phyloP scores from a whole-genome alignment of 495 filamentous ascomycete genomes.

The Neurospora sp. region DNA sequence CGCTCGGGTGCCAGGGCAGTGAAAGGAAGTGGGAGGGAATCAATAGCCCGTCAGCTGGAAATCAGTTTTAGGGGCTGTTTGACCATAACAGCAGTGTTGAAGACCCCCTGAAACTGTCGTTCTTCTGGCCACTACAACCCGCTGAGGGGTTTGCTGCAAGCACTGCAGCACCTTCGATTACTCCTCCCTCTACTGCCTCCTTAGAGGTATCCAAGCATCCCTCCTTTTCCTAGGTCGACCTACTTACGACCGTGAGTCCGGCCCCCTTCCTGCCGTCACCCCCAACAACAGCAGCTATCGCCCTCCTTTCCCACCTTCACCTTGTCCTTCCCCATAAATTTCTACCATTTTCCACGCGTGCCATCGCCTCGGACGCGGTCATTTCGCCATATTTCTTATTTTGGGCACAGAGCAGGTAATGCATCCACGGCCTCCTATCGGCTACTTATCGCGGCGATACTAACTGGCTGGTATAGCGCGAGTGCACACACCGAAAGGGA shows the following conservation, averaged over 20 bases:
- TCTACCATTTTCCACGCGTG: slow-evolving; percentile 11
- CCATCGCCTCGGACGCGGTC: slow-evolving; percentile 13
- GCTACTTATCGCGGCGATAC: slow-evolving; percentile 12
- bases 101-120: neutral
- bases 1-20: neutral
- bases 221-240: neutral
- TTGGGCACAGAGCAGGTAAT: slow-evolving; percentile 12
- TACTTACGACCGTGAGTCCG: slow-evolving; percentile 1
- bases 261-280: slow-evolving; percentile 17
- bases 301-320: slow-evolving; percentile 4
- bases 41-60: neutral
- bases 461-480: slow-evolving; percentile 22
- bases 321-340: slow-evolving; percentile 4
- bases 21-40: neutral
- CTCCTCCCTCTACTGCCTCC: neutral
- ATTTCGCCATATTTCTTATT: slow-evolving; percentile 10
- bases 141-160: neutral
- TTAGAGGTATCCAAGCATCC: neutral
- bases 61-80: neutral
- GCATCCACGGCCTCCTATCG: neutral
- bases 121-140: neutral
- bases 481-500: neutral
- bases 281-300: slow-evolving; percentile 9
- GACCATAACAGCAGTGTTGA: neutral
- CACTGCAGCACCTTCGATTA: neutral